Conservation (phyloP, 805 yeast species). For the Metschnikowia cerradonensis region DNA sequence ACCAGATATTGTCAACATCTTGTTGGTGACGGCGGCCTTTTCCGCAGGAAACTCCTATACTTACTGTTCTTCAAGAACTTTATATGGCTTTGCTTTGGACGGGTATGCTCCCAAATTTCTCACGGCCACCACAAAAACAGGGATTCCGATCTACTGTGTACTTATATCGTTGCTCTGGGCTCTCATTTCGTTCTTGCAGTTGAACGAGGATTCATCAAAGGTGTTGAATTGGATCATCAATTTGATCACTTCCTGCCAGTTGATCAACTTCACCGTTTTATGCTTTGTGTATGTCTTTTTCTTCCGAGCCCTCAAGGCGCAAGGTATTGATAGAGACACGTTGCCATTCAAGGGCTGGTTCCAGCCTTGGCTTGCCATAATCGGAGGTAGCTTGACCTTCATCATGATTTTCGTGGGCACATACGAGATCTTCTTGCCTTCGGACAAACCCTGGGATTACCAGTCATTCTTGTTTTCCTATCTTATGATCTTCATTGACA, state of each 20-base stretch:
- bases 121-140: constrained; percentile 46
- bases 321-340: constrained; percentile 16
- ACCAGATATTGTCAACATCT: constrained; percentile 74
- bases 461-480: constrained; percentile 17
- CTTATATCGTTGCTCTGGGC: constrained; percentile 49
- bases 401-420: constrained; percentile 18
- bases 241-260: constrained; percentile 27
- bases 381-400: constrained; percentile 16
- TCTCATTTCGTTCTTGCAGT: constrained; percentile 59
- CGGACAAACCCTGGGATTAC: constrained; percentile 9
- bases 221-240: constrained; percentile 36
- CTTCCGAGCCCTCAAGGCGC: constrained; percentile 17
- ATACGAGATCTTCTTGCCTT: constrained; percentile 14
- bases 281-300: constrained; percentile 20
- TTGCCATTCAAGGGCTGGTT: constrained; percentile 19
- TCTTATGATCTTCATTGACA: constrained; percentile 17
- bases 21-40: constrained; percentile 71
- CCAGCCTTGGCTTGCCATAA: constrained; percentile 24
- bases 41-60: constrained; percentile 80
- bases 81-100: constrained; percentile 67
- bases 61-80: constrained; percentile 71
- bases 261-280: constrained; percentile 27
- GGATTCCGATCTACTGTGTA: constrained; percentile 47
- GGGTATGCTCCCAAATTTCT: constrained; percentile 72
- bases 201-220: constrained; percentile 27